Evolutionary conservation across 805 yeast species (phyloP), one percentile per base, ranked within the genome.

Genomic region (Candida gorgasii): DNA sequence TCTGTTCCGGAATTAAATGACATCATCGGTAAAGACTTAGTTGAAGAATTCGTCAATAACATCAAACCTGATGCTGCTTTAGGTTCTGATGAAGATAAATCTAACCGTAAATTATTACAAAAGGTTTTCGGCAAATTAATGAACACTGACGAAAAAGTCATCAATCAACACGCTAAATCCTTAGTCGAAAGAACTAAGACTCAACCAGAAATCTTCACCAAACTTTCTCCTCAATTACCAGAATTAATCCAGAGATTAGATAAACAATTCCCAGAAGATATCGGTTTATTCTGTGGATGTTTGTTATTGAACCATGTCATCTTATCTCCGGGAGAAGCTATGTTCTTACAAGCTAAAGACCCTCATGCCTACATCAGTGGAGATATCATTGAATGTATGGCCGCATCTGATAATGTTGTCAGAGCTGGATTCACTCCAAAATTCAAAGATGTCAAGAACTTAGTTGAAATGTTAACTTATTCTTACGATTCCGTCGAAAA

Each of bases 381-480:
- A 52, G 98, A 93, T 65, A 93, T 93, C 53, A 90, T 93, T 59
- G 99, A 93, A 73, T 93, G 99, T 73, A 93, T 93, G 99, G 99
- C 99, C 32, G 97, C 99, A 7, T 84, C 95, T 30, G 99, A 93
- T 65, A 93, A 93, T 58, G 99, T 93, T 44, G 97, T 93, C 38
- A 81, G 99, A 65, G 96, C 97, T 3, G 99, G 99, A 11, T 93
- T 93, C 75, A 93, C 99, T n/a, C 99, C 99, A 48, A 93, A 93
- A 66, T 93, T 92, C 73, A 93, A 92, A 69, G 99, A 93, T 65
- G 98, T 93, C 47, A 67, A 82, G 45, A 89, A 86, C 57, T 79
- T 93, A 59, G 97, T 93, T 33, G 80, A 78, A 41, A 88, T 88
- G 93, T 79, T 93, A 62, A 90, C 97, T 3, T 93, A 92, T 63